Conservation (phyloP, 345 rosid genomes). For the Cochlearia excelsa region DNA sequence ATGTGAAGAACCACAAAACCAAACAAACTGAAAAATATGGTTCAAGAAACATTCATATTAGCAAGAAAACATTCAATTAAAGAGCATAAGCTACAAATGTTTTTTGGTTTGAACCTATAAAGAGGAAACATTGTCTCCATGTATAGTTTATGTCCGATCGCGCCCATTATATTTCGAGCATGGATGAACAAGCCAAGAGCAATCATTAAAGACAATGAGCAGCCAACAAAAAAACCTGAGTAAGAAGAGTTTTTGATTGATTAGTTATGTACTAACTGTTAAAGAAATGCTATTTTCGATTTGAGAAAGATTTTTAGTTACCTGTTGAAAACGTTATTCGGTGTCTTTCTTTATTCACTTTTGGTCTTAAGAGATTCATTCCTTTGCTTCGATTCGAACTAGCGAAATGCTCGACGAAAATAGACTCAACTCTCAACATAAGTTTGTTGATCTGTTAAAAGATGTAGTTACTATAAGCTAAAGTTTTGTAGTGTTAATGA, state of each 20-base stretch:
- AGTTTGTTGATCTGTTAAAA: slow-evolving; percentile 45
- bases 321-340: slow-evolving; percentile 53
- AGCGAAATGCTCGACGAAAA: slow-evolving; percentile 59
- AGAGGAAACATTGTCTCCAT: slow-evolving; percentile 68
- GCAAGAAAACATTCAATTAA: background rate
- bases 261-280: background rate
- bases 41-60: slow-evolving; percentile 16
- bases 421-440: slow-evolving; percentile 56
- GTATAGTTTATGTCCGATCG: slow-evolving; percentile 33
- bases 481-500: background rate
- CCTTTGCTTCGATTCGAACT: slow-evolving; percentile 56
- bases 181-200: slow-evolving; percentile 42
- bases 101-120: slow-evolving; percentile 41
- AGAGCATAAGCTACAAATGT: slow-evolving; percentile 3
- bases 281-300: background rate
- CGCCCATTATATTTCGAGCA: slow-evolving; percentile 36
- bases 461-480: too few species aligned
- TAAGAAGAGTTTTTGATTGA: slow-evolving; percentile 1
- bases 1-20: slow-evolving; percentile 48
- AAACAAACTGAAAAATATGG: slow-evolving; percentile 42
- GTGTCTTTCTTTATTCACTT: slow-evolving; percentile 53
- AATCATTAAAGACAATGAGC: slow-evolving; percentile 48
- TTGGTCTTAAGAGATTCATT: slow-evolving; percentile 57
- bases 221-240: slow-evolving; percentile 58
- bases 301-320: slow-evolving; percentile 9